Evolutionary conservation across 148 eudicot genomes (phyloP), one percentile per base, ranked within the genome.

Genomic region (Silene latifolia): DNA sequence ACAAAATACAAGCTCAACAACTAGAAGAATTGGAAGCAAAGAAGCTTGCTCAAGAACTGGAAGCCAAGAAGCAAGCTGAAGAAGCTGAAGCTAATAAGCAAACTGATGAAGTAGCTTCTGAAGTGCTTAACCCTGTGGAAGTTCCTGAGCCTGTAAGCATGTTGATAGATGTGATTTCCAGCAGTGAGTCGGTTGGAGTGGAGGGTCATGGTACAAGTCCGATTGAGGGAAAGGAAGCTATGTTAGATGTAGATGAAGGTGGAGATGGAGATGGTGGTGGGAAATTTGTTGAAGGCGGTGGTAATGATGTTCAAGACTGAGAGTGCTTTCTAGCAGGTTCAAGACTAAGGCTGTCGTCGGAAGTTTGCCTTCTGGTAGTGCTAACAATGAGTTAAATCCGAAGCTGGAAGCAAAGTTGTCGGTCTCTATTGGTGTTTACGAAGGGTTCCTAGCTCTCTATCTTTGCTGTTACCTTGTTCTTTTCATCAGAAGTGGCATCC

Each of bases 1-100:
- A 83, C 74, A 84, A 83, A 77, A 47, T 68, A 59, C 78, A 85
- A 81, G 96, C 88, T 58, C 81, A 75, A 80, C 76, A 74, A 27
- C 77, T 84, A 63, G 87, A 85, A 74, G 95, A 89, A 83, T 72
- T 79, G 51, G 88, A 89, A 60, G 90, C 83, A 21, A 78, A 72
- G 73, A 81, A 81, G 47, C 76, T 17, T 32, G 86, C 86, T 56
- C 71, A 73, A 20, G 87, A 83, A 71, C 29, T 72, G 56, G 87
- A 82, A 77, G 78, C 72, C 13, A 57, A 79, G 72, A 78, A 82
- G 59, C 75, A 19, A 32, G 86, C 86, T 48, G 79, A 77, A 39
- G 88, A 83, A 74, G 48, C 77, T 27, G 29, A 27, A 65, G 74
- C 53, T 9, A 48, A 48, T 11, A 48, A 48, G 53, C 53, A 10